Evolutionary conservation across 441 rosid species (phyloP), one percentile per base, ranked within the genome.

Genomic region (Populus hybrid): DNA sequence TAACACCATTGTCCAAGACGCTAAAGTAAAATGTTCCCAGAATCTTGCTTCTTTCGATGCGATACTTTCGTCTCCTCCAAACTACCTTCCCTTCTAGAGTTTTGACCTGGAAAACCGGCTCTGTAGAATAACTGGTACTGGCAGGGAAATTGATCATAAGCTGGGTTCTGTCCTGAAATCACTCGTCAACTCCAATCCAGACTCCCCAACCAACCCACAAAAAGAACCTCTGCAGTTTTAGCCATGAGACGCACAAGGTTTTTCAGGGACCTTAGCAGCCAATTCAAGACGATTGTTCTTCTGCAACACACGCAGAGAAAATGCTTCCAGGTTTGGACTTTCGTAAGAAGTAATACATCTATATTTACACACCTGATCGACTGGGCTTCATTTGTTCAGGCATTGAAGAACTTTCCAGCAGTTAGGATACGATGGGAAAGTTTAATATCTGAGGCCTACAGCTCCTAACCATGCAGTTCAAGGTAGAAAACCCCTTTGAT

Each of bases 161-260:
- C 98, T 1, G 99, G 98, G 81, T 95, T 95, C 72, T 95, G 96
- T 61, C 98, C 99, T 0, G 99, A 94, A 61, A 83, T 87, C 1
- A 95, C 99, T 63, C 97, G 91, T 96, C 98, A 95, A 71, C 99
- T 95, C 95, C 98, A 93, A 46, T 87, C 91, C 70, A 92, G 76
- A 50, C 71, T 82, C 65, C 95, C 96, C 77, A 93, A 81, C 96
- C 98, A 95, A 19, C 98, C 98, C 73, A 95, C 93, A 68, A 95
- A 93, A 77, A 95, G 86, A 85, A 93, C 98, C 81, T 95, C 97
- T 0, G 96, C 96, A 69, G 84, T 84, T 75, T 88, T 84, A n/a
- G 57, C 83, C 95, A 95, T 86, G 5, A 76, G 89, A 84, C 30
- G 90, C 91, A 64, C 59, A 78, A 19, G 95, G 98, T 34, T 86